Evolutionary conservation across 169 alveolate genomes (phyloP), one percentile per base, ranked within the genome.

Genomic region (Miamiensis avidus): DNA sequence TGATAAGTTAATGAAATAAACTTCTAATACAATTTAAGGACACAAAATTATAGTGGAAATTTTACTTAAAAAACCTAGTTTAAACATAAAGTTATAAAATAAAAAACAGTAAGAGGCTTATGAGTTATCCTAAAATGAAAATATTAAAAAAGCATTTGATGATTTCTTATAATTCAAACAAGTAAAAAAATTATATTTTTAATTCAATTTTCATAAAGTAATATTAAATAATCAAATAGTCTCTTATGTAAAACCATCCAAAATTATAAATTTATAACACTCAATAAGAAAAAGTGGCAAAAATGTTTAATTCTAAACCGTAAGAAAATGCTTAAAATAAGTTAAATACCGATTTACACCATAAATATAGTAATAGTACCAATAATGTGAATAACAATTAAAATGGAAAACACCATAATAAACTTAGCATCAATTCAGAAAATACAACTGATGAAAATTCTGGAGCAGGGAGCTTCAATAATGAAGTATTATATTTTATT

Each of bases 11-110:
- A 49, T 49, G 4, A 11, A 49, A 49, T 27, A 31, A 25, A 69
- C 34, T 79, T 65, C 25, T 1, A 25, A 20, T 32, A 29, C 25
- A n/a, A 49, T 32, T 27, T 31, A 74, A 76, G 91, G 88, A 27
- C 30, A 81, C n/a, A 31, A 82, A 69, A 79, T 74, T 34, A 83
- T 90, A 0, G 76, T 86, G 29, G 91, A 90, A 72, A 75, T 87
- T 31, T 75, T 90, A 27, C 69, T 90, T n/a, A 85, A 81, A 29
- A 89, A 87, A 65, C 49, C 79, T 31, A 82, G 87, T 34, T 30
- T 88, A 34, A 75, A 90, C 69, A 64, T 75, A 29, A 31, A 82
- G 65, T 28, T 64, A 25, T 75, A 74, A 72, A 90, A 90, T 77
- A 84, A 77, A 49, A 69, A 85, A 26, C 33, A 75, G 15, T 69